phyloP scores from a whole-genome alignment of 1,139 yeast species.

The Wickerhamomyces sp. region DNA sequence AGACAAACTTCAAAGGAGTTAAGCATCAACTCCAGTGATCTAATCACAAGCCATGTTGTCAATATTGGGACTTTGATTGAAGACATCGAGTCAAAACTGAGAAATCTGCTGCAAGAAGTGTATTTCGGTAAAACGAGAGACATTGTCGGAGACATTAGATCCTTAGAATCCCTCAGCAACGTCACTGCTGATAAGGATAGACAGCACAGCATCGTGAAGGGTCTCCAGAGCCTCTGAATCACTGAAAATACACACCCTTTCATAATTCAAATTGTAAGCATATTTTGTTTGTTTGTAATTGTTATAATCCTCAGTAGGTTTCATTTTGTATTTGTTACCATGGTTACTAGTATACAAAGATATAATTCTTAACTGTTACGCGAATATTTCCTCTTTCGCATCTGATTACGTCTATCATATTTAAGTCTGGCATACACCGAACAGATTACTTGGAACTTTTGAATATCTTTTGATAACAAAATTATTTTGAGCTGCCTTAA shows the following conservation, averaged over 20 bases:
- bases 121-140: constrained; percentile 94
- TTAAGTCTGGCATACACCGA: not conserved
- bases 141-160: constrained; percentile 68
- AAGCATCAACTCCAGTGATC: constrained; percentile 28
- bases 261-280: no score
- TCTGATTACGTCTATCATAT: not conserved
- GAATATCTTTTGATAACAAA: not conserved
- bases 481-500: not conserved
- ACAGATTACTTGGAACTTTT: no score
- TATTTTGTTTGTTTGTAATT: no score
- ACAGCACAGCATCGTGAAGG: constrained; percentile 50
- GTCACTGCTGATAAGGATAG: constrained; percentile 29
- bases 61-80: constrained; percentile 85
- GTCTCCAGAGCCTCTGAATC: constrained; percentile 22
- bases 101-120: constrained; percentile 87
- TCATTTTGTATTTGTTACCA: no score
- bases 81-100: constrained; percentile 81
- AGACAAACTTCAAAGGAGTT: constrained; percentile 63
- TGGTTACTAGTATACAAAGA: no score
- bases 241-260: not conserved
- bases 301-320: no score
- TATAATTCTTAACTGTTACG: not conserved
- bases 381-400: not conserved
- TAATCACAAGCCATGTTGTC: constrained; percentile 50
- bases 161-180: constrained; percentile 39